phyloP scores from a whole-genome alignment of 495 filamentous ascomycete species.

The Hypoxylon rickii region DNA sequence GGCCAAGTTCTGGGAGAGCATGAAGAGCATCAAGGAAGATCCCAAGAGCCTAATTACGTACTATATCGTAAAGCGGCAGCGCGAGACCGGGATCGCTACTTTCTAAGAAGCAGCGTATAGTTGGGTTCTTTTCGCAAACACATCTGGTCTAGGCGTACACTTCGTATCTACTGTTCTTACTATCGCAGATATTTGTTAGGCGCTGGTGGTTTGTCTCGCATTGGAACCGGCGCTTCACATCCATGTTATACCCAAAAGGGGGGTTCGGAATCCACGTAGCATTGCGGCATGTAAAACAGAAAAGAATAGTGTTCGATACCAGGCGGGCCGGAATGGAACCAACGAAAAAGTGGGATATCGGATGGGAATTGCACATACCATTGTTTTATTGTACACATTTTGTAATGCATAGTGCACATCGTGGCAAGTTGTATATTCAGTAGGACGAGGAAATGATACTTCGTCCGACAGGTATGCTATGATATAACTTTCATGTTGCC shows the following conservation, averaged over 20 bases:
- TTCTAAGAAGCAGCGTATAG: not conserved
- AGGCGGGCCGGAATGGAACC: not conserved
- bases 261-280: not conserved
- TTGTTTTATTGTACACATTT: constrained; percentile 8
- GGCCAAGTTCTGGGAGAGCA: constrained; percentile 64
- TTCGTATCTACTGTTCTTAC: not conserved
- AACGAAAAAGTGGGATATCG: not conserved
- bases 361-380: not conserved
- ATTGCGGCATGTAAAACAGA: not conserved
- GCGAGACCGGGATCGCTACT: constrained; percentile 40
- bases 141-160: not conserved
- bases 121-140: not conserved
- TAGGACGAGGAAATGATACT: not conserved
- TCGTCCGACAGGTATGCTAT: too few relatives aligned
- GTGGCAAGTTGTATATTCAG: constrained; percentile 1
- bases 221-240: not conserved
- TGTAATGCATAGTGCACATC: constrained; percentile 17
- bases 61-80: constrained; percentile 72
- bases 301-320: not conserved
- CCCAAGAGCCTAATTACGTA: constrained; percentile 81
- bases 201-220: not conserved
- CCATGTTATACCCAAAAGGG: not conserved
- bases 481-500: too few relatives aligned
- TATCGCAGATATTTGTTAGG: not conserved
- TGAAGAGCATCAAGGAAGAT: constrained; percentile 66